phyloP scores from a whole-genome alignment of 2,329 filamentous ascomycete species.

The Alternaria brassicicola region DNA sequence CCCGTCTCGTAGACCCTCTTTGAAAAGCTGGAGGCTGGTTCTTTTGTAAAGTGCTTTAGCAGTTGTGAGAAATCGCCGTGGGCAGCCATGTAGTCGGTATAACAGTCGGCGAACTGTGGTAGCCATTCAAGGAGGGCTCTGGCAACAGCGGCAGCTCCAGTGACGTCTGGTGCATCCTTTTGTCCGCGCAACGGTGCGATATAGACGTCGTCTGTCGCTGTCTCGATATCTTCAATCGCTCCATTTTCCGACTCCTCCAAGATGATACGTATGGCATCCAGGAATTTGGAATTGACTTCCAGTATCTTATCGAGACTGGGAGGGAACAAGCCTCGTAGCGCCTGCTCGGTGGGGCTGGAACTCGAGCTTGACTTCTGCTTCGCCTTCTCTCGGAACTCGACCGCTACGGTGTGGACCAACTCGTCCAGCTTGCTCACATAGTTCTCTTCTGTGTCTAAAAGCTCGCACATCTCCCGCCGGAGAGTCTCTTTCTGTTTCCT shows the following conservation, averaged over 20 bases:
- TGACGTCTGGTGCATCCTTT: conserved; percentile 67
- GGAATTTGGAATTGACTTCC: conserved; percentile 79
- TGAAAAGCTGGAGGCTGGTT: conserved; percentile 81
- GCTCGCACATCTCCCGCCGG: conserved; percentile 85
- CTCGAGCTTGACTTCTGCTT: conserved; percentile 64
- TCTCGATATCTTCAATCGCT: conserved; percentile 76
- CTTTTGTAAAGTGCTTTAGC: conserved; percentile 75
- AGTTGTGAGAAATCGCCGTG: conserved; percentile 86
- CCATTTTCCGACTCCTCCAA: conserved; percentile 85
- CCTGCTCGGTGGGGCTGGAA: conserved; percentile 72
- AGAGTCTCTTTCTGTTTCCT: conserved; percentile 83
- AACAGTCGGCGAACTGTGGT: conserved; percentile 87
- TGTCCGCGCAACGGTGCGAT: conserved; percentile 43
- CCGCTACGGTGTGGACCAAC: conserved; percentile 79
- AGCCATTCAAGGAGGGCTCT: conserved; percentile 89
- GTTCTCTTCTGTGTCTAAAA: conserved; percentile 91
- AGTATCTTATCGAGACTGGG: conserved; percentile 79
- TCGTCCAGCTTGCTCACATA: conserved; percentile 90
- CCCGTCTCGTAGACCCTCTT: conserved; percentile 80
- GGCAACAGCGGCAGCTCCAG: conserved; percentile 78
- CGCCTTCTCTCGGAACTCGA: conserved; percentile 76
- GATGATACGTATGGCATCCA: conserved; percentile 74
- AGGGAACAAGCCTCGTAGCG: conserved; percentile 80
- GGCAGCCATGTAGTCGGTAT: conserved; percentile 89
- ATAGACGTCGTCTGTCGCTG: conserved; percentile 50